A percentile compares a stretch with the other conserved stretches of the same genome.
These are phyloP conservation scores for Apiospora phragmitis DNA, from an alignment of 2,329 filamentous ascomycete species.

Conservation along the genomic window DNA sequence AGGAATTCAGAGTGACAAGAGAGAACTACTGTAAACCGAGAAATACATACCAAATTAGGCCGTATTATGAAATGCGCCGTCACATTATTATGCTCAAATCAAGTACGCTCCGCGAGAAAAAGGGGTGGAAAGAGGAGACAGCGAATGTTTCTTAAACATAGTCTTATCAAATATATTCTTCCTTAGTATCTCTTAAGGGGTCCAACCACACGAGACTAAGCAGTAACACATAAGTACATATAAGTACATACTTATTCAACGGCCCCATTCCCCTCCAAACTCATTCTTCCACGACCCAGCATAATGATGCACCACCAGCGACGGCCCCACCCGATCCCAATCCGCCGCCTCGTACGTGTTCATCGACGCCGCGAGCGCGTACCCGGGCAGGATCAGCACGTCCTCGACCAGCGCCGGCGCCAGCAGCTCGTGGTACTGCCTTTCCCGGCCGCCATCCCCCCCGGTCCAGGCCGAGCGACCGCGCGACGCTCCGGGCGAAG, in stretches of 20 bases:
- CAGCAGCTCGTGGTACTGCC: not conserved
- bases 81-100: too few relatives aligned
- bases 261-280: conserved; percentile 12
- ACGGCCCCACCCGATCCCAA: not conserved
- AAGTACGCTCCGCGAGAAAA: too few relatives aligned
- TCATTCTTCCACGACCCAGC: conserved; percentile 18
- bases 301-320: conserved; percentile 17
- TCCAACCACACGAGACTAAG: not conserved
- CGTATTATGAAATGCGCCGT: too few relatives aligned
- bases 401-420: conserved; percentile 9
- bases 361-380: not conserved
- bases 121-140: too few relatives aligned
- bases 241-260: too few relatives aligned
- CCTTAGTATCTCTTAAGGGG: not conserved
- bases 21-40: too few relatives aligned
- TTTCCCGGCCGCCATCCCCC: not conserved
- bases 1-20: too few relatives aligned
- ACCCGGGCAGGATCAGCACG: conserved; percentile 9
- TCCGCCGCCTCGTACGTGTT: conserved; percentile 10
- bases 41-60: too few relatives aligned
- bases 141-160: not conserved
- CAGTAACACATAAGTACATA: not conserved
- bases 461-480: not conserved
- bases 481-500: conserved; percentile 17
- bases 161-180: not conserved